Conservation (phyloP, 176 grass and related monocot species). For the Paspalum notatum region DNA sequence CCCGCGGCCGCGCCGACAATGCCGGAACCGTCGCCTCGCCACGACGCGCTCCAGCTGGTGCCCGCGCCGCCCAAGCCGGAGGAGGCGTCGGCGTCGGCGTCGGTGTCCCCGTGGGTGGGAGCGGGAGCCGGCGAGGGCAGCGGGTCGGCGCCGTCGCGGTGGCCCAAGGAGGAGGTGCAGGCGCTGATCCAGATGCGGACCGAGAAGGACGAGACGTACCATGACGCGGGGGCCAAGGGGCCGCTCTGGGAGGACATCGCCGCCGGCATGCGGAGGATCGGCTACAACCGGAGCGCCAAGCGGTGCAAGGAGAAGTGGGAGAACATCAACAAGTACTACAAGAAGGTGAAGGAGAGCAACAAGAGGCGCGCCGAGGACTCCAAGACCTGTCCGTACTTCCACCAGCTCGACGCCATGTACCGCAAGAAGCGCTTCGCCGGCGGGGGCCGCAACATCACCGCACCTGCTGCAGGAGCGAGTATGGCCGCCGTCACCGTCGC, state of each 20-base stretch:
- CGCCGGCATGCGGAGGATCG: slow-evolving; percentile 71
- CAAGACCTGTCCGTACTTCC: slow-evolving; percentile 94
- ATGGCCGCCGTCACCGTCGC: background rate
- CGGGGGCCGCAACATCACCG: background rate
- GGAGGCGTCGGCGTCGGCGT: slow-evolving; percentile 6
- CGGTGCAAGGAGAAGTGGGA: slow-evolving; percentile 99
- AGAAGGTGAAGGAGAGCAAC: slow-evolving; percentile 93
- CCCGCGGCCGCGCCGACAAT: background rate
- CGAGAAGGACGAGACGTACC: slow-evolving; percentile 67
- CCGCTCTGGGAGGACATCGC: slow-evolving; percentile 96
- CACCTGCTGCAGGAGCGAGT: background rate
- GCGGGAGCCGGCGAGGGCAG: slow-evolving; percentile 7
- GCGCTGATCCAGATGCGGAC: slow-evolving; percentile 75
- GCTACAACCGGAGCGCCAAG: slow-evolving; percentile 81
- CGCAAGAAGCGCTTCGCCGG: slow-evolving; percentile 45
- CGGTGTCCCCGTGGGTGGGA: too few species aligned
- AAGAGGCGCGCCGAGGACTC: slow-evolving; percentile 83
- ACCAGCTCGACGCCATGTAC: slow-evolving; percentile 88
- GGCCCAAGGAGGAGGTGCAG: slow-evolving; percentile 89
- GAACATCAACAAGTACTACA: slow-evolving; percentile 99
- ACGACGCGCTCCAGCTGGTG: slow-evolving; percentile 31
- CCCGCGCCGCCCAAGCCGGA: background rate
- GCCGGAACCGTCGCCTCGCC: background rate
- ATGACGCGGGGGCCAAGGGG: slow-evolving; percentile 61
- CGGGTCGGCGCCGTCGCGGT: slow-evolving; percentile 56